Evolutionary conservation across 1,284 basidiomycete genomes (phyloP), one percentile per base, ranked within the genome.

Genomic region (Trametes versicolor): DNA sequence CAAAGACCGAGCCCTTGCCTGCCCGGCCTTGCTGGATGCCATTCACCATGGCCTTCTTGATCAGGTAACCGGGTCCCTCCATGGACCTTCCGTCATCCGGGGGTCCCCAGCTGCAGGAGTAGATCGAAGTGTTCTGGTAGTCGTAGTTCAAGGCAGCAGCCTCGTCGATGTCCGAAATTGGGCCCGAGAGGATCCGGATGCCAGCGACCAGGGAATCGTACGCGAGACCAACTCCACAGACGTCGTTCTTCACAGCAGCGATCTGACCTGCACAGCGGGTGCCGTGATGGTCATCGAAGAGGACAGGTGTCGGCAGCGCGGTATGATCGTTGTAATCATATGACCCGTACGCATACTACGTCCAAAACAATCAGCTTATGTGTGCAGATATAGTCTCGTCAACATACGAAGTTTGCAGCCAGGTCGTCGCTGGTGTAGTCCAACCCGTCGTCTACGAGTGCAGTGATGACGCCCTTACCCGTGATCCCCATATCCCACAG

Each of bases 111-210:
- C 93, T 96, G 80, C 98, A 99, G 63, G 93, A 96, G 82, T 93
- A 99, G 71, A 97, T 96, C 54, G 94, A 93, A 64, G 94, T 96
- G 70, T 95, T 91, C 73, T 99, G 93, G 77, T 91, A 99, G 17
- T 91, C 94, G 74, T 88, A 98, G 80, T 99, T 99, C 68, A 99
- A 88, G 5, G 97, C 91, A 1, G 95, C 90, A 0, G 98, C 97
- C 79, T 99, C 98, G 78, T 99, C 98, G n/a, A 94, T 90, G 76
- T 99, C 97, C 7, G 96, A 92, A 70, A 99, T 98, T n/a, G 95
- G 90, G 0, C 95, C 97, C 1, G 96, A 98, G 52, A 99, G 88
- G 71, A 99, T 99, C 57, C 98, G 93, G 39, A 99, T 86, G 23
- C 96, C 98, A 17, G 98, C 94, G 59, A 99, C 91, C 72, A 95